Conservation (phyloP, 306 rosid species). For the Datisca glomerata region DNA sequence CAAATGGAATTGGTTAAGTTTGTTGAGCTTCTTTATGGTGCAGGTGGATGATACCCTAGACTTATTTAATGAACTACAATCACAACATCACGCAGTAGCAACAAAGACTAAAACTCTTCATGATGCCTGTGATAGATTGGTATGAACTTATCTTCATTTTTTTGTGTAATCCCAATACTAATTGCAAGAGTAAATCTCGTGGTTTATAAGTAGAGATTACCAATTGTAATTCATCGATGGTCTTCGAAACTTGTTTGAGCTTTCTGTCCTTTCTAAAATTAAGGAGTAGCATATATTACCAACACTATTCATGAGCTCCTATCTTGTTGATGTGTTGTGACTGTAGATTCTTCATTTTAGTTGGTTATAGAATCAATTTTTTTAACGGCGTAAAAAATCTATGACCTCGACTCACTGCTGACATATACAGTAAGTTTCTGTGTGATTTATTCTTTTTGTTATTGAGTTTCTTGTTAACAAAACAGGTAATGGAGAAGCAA, state of each 20-base stretch:
- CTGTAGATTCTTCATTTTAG: background rate
- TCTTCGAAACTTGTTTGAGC: too few species aligned
- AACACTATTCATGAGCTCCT: background rate
- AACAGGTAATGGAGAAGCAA: conserved; percentile 88
- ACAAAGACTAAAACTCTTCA: conserved; percentile 96
- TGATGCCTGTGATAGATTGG: conserved; percentile 93
- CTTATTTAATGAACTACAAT: conserved; percentile 66
- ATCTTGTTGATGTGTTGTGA: background rate
- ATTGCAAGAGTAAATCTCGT: too few species aligned
- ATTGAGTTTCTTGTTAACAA: conserved; percentile 12
- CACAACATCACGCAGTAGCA: conserved; percentile 95
- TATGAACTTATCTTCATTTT: conserved; percentile 20
- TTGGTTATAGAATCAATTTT: too few species aligned
- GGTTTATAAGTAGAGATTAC: too few species aligned
- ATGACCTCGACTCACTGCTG: background rate
- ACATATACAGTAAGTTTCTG: background rate
- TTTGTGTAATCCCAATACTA: background rate
- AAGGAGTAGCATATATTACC: too few species aligned
- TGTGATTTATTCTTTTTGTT: background rate
- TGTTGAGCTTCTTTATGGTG: conserved; percentile 7
- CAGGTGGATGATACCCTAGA: conserved; percentile 90
- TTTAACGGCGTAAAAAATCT: background rate
- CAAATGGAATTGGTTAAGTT: too few species aligned
- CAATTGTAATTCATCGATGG: too few species aligned
- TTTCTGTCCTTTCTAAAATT: too few species aligned